These are phyloP conservation scores for Cryptococcus sp. DNA, from an alignment of 1,284 basidiomycete genomes.

Conservation along the genomic window DNA sequence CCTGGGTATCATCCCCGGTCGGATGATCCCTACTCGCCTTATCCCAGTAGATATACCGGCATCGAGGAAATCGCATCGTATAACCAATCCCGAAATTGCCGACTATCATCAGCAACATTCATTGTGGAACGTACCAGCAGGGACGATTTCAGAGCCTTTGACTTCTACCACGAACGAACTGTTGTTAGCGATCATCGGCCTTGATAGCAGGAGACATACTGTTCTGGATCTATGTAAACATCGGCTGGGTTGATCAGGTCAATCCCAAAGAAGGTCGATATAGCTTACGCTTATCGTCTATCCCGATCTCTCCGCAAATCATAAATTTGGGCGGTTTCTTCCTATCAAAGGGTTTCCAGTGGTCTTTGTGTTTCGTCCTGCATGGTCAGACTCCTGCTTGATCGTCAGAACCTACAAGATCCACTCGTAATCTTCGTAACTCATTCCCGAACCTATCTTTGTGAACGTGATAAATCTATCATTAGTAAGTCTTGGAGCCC, in stretches of 20 bases:
- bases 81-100: constrained; percentile 37
- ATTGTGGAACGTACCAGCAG: constrained; percentile 54
- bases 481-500: background rate
- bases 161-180: constrained; percentile 66
- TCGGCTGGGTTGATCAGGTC: constrained; percentile 39
- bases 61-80: constrained; percentile 75
- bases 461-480: constrained; percentile 57
- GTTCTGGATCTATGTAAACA: constrained; percentile 47
- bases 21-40: constrained; percentile 34
- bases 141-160: constrained; percentile 81
- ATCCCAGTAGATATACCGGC: constrained; percentile 62
- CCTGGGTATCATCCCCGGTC: constrained; percentile 26
- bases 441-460: constrained; percentile 79
- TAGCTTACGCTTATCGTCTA: constrained; percentile 47
- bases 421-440: constrained; percentile 78
- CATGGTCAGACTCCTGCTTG: background rate
- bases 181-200: background rate
- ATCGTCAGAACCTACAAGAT: constrained; percentile 39
- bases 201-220: constrained; percentile 24
- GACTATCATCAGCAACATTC: constrained; percentile 54
- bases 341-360: constrained; percentile 47
- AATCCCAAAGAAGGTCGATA: background rate
- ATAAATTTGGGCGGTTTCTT: constrained; percentile 41
- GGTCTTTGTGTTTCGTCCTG: constrained; percentile 41
- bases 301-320: constrained; percentile 29